phyloP scores from a whole-genome alignment of 2,329 filamentous ascomycete species.

The Ophiocordyceps unilateralis region DNA sequence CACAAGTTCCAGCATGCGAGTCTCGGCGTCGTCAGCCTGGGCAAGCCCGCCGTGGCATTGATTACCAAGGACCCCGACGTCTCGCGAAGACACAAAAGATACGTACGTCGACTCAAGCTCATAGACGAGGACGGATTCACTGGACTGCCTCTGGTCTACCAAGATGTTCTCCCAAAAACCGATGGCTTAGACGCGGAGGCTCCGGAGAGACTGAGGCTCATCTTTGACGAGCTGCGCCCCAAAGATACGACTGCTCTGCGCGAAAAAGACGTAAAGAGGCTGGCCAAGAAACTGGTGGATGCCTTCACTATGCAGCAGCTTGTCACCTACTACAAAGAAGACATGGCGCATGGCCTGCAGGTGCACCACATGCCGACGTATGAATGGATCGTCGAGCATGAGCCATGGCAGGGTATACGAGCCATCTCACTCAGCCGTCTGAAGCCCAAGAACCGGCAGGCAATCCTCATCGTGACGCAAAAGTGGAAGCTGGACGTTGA shows the following conservation, averaged over 20 bases:
- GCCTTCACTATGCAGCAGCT: slow-evolving; percentile 33
- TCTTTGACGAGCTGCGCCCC: slow-evolving; percentile 33
- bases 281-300: slow-evolving; percentile 19
- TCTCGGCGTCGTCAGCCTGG: slow-evolving; percentile 8
- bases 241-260: slow-evolving; percentile 18
- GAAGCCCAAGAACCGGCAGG: slow-evolving; percentile 22
- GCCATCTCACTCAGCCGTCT: slow-evolving; percentile 4
- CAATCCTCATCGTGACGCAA: slow-evolving; percentile 25
- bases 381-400: slow-evolving; percentile 23
- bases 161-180: slow-evolving; percentile 10
- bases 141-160: slow-evolving; percentile 11
- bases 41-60: slow-evolving; percentile 24
- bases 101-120: slow-evolving; percentile 4
- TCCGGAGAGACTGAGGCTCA: slow-evolving; percentile 18
- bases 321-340: slow-evolving; percentile 18
- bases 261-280: slow-evolving; percentile 20
- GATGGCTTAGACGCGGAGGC: slow-evolving; percentile 7
- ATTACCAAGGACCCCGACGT: slow-evolving; percentile 11
- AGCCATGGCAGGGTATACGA: slow-evolving; percentile 23
- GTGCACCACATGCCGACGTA: slow-evolving; percentile 6
- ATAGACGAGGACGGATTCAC: slow-evolving; percentile 5
- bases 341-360: background rate
- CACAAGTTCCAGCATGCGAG: background rate
- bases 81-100: slow-evolving; percentile 20
- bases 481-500: slow-evolving; percentile 32